Conservation (phyloP, 805 yeast species). For the Teunomyces atbi region DNA sequence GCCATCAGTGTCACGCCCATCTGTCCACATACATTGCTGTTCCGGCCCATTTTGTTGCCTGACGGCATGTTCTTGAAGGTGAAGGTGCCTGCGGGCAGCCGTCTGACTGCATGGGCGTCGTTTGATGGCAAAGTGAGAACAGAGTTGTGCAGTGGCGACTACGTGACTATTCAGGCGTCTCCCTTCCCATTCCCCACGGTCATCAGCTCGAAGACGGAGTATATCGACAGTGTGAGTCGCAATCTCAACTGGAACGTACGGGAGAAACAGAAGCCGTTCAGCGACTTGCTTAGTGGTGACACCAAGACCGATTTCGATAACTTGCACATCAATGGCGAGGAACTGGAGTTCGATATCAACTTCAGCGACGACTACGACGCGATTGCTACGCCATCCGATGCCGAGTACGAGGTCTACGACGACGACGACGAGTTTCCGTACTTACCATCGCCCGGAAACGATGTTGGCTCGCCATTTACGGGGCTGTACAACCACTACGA, state of each 20-base stretch:
- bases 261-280: constrained; percentile 82
- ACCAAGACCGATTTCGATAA: constrained; percentile 21
- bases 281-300: constrained; percentile 56
- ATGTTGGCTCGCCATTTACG: constrained; percentile 1
- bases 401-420: constrained; percentile 7
- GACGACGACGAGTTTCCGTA: constrained; percentile 27
- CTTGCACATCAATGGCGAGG: constrained; percentile 15
- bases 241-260: constrained; percentile 92
- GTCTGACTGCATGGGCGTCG: constrained; percentile 95
- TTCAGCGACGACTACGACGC: constrained; percentile 24
- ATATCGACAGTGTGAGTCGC: constrained; percentile 80
- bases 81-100: constrained; percentile 71
- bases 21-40: constrained; percentile 92
- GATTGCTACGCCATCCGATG: constrained; percentile 15
- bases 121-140: constrained; percentile 91
- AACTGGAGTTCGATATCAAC: constrained; percentile 36
- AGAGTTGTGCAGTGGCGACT: constrained; percentile 79
- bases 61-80: constrained; percentile 87
- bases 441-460: constrained; percentile 30
- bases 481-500: constrained; percentile 31
- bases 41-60: constrained; percentile 88
- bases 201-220: constrained; percentile 66
- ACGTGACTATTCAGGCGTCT: constrained; percentile 79
- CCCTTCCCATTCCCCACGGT: constrained; percentile 95
- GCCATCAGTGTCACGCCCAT: constrained; percentile 93